phyloP scores from a whole-genome alignment of 169 alveolate species.

The Plasmodium sp. region DNA sequence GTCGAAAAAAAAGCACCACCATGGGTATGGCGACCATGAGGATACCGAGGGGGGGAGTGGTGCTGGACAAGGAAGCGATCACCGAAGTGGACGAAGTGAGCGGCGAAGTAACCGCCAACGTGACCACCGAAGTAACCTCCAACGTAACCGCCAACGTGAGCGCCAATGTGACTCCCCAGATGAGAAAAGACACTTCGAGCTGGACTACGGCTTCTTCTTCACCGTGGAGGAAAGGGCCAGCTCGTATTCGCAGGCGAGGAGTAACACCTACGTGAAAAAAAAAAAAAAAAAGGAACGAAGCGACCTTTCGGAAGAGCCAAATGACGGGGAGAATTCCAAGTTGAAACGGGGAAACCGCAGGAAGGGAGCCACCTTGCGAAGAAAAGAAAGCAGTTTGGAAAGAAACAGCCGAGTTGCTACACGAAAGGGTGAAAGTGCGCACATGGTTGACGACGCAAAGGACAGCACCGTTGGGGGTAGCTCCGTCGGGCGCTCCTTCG shows the following conservation, averaged over 20 bases:
- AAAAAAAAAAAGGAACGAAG: neutral
- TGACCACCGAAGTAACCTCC: neutral
- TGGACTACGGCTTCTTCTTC: slow-evolving; percentile 46
- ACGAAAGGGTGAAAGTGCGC: neutral
- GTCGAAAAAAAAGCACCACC: neutral
- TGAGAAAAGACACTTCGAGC: slow-evolving; percentile 18
- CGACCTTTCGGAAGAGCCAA: neutral
- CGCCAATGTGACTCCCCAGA: neutral
- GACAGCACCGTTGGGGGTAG: neutral
- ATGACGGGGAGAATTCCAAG: neutral
- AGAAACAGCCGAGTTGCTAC: neutral
- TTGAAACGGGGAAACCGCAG: neutral
- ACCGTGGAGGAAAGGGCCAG: neutral
- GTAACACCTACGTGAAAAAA: neutral
- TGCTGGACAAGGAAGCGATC: neutral
- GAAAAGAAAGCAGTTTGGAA: neutral
- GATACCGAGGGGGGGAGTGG: neutral
- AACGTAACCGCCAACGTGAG: neutral
- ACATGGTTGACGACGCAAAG: neutral
- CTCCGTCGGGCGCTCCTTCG: neutral
- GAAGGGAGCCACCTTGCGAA: neutral
- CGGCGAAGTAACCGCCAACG: neutral
- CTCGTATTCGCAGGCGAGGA: neutral
- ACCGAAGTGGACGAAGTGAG: no score
- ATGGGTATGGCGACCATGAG: neutral